Conservation (phyloP, 257 asterid species). For the Salvia splendens region DNA sequence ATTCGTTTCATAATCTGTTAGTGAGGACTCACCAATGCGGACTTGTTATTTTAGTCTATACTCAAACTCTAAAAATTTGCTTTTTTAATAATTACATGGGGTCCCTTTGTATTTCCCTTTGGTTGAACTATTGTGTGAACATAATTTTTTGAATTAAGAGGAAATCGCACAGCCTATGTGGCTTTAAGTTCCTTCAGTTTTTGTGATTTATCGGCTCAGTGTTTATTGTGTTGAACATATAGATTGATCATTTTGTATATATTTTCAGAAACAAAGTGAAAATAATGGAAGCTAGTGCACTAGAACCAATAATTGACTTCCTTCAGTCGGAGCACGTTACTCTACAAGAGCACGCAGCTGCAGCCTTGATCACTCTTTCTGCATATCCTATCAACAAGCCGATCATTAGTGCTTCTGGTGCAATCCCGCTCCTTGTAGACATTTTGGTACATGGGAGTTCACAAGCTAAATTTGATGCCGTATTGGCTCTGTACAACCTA, state of each 20-base stretch:
- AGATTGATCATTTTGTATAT: constrained; percentile 26
- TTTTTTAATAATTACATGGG: not conserved
- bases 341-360: constrained; percentile 81
- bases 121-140: not conserved
- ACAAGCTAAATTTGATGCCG: constrained; percentile 78
- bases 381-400: constrained; percentile 89
- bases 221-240: not conserved
- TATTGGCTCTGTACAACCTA: constrained; percentile 88
- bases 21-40: constrained; percentile 16
- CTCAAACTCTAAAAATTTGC: not conserved
- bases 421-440: constrained; percentile 77
- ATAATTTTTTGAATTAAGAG: not conserved
- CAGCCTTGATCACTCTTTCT: constrained; percentile 82
- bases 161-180: not conserved
- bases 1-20: constrained; percentile 20
- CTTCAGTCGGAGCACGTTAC: constrained; percentile 59
- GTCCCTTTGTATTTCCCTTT: not conserved
- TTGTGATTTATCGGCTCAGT: constrained; percentile 8
- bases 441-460: constrained; percentile 50
- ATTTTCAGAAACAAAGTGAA: constrained; percentile 75
- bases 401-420: constrained; percentile 73
- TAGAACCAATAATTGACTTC: constrained; percentile 69
- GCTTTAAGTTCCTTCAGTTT: not conserved
- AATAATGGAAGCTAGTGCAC: constrained; percentile 76
- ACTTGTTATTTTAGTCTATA: not conserved